Evolutionary conservation across 2,329 filamentous ascomycete species (phyloP), one percentile per base, ranked within the genome.

Genomic region (Onygenales sp.): DNA sequence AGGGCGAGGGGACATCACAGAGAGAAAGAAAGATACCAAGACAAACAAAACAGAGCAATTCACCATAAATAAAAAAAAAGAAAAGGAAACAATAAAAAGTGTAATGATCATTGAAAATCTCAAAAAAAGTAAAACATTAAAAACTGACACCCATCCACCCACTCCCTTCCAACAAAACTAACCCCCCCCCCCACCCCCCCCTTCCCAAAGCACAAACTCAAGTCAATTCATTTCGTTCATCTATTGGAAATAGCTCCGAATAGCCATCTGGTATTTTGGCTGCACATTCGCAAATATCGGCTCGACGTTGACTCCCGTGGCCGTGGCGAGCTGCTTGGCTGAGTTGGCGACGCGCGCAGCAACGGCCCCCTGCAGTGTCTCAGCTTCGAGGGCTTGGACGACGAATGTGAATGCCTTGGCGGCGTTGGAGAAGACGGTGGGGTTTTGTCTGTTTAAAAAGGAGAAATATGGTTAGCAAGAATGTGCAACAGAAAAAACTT

Each of bases 341-440:
- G 89, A 84, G 44, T 77, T 77, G 35, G 89, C 87, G 54, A 95
- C 86, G 57, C 86, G 83, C 57, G 77, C 81, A 31, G 88, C 89
- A 17, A 87, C 90, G 65, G 90, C 83, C 17, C 91, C 91, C 65
- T 91, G 87, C 42, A 98, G 77, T 14, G 91, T 92, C 66, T 95
- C 89, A 5, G 89, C 86, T 66, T 96, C 92, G 11, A 98, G 82
- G 17, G 91, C 92, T 69, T 94, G 86, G 31, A 85, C 89, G 53
- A 97, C 87, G 63, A 83, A 86, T 31, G 86, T 82, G 66, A 98
- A 97, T 55, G 91, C 80, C 69, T 90, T 89, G 59, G 82, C 82
- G 6, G 89, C 84, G 66, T 93, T 87, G 58, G 78, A 76, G 63
- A 89, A 77, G 46, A 96, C 87, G 11, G 82, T 84, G 0, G 89